A percentile compares a stretch with the other conserved stretches of the same genome.
phyloP scores from a whole-genome alignment of 768 basidiomycete genomes.

The Suillus sp. region DNA sequence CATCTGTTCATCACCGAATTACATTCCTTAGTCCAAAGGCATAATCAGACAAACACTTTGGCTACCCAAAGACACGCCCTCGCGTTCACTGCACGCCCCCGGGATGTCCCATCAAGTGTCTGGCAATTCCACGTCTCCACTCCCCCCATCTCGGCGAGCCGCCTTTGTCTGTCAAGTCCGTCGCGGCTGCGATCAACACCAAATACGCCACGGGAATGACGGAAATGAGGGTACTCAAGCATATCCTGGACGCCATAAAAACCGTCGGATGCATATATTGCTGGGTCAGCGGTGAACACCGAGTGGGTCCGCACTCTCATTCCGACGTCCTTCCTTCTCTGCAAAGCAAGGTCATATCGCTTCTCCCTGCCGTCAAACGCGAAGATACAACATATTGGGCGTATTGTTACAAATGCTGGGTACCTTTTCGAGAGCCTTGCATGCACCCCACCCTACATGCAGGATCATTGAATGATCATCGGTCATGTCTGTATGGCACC shows the following conservation, averaged over 20 bases:
- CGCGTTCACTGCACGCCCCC: neutral
- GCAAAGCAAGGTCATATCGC: neutral
- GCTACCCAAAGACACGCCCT: neutral
- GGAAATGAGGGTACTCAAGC: neutral
- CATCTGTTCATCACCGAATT: neutral
- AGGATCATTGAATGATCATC: neutral
- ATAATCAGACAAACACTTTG: neutral
- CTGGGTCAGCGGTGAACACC: neutral
- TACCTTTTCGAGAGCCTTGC: slow-evolving; percentile 14
- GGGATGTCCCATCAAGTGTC: neutral
- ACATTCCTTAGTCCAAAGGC: neutral
- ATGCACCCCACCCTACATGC: slow-evolving; percentile 3
- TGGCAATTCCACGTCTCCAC: neutral
- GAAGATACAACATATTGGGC: slow-evolving; percentile 6
- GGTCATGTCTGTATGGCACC: neutral
- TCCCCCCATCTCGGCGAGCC: neutral
- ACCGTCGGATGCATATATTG: neutral
- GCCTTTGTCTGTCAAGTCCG: neutral
- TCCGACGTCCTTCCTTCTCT: neutral
- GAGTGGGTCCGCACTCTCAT: neutral
- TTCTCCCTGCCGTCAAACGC: neutral
- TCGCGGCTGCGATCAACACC: neutral
- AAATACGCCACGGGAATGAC: neutral
- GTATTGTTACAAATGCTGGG: slow-evolving; percentile 13
- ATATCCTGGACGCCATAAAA: neutral